A percentile compares a stretch with the other conserved stretches of the same genome.
phyloP scores from a whole-genome alignment of 768 basidiomycete genomes.

The Termitomyces heimii region DNA sequence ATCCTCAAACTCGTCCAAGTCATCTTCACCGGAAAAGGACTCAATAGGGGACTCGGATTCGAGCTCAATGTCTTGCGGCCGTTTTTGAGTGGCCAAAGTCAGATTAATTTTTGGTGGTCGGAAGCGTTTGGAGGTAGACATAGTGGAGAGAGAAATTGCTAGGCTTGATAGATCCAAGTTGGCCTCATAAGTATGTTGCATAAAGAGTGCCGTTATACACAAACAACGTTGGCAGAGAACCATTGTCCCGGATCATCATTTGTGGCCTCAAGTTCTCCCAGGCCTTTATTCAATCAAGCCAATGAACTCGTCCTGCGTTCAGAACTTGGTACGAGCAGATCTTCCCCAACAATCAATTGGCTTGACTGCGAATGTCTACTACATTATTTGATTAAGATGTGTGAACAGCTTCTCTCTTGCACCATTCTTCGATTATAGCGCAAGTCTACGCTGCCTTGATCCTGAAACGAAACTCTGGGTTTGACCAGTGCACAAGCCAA shows the following conservation, averaged over 20 bases:
- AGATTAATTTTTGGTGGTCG: conserved; percentile 51
- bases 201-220: not conserved
- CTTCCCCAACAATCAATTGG: not conserved
- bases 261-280: not conserved
- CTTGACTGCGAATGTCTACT: not conserved
- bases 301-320: not conserved
- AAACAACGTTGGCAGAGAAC: not conserved
- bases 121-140: conserved; percentile 31
- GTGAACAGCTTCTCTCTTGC: not conserved
- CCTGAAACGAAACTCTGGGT: not conserved
- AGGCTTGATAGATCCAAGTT: conserved; percentile 4
- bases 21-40: conserved; percentile 18
- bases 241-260: not conserved
- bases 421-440: not conserved
- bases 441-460: not conserved
- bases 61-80: conserved; percentile 26
- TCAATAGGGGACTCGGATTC: conserved; percentile 32
- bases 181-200: conserved; percentile 1
- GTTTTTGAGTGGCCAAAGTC: conserved; percentile 26
- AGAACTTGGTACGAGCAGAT: not conserved
- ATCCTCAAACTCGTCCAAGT: conserved; percentile 33
- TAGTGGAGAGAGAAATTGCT: conserved; percentile 2
- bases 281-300: not conserved
- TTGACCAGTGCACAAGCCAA: not conserved
- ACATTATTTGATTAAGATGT: not conserved